Evolutionary conservation across 495 filamentous ascomycete species (phyloP), one percentile per base, ranked within the genome.

Genomic region (Staphylotrichum longicolle): DNA sequence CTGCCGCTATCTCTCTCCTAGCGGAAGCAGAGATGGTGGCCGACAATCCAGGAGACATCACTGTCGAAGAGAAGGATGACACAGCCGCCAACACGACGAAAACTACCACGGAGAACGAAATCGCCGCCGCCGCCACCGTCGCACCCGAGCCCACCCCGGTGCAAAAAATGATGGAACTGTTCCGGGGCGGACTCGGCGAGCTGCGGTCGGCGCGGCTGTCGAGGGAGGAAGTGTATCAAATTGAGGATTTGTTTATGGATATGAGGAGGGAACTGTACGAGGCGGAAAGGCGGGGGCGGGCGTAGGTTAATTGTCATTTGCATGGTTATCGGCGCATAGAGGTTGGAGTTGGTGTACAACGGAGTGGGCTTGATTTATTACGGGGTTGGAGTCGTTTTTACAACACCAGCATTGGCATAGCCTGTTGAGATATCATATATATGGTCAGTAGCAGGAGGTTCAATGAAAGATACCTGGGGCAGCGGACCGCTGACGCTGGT

Each of bases 201-300:
- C 77, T 88, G 55, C 79, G 81, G 58, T 64, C 66, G 11, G 78
- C 80, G 45, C 75, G 70, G 34, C 65, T 89, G 58, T 78, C 80
- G 27, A 72, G 80, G 9, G 67, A 77, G 49, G 79, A 83, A 55
- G 76, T 85, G 37, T 80, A 79, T 41, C 76, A 83, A 64, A 80
- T 88, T 57, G 87, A 90, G 61, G 83, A 88, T 63, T 70, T 88
- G 67, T 80, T 88, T 61, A 86, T 87, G 75, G 84, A 88, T 68
- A 82, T 86, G 66, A 85, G 83, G 60, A 78, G 83, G 60, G 82
- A 85, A 65, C 74, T 86, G 63, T 85, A 86, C 66, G 82, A 85
- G 54, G 87, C 86, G 41, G 79, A 80, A 61, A 76, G 74, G 66
- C 79, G 85, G 61, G 72, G 79, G 52, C 63, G 70, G 58, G 30